These are phyloP conservation scores for Seminavis robusta DNA, from an alignment of 108 stramenopile genomes.

Conservation along the genomic window DNA sequence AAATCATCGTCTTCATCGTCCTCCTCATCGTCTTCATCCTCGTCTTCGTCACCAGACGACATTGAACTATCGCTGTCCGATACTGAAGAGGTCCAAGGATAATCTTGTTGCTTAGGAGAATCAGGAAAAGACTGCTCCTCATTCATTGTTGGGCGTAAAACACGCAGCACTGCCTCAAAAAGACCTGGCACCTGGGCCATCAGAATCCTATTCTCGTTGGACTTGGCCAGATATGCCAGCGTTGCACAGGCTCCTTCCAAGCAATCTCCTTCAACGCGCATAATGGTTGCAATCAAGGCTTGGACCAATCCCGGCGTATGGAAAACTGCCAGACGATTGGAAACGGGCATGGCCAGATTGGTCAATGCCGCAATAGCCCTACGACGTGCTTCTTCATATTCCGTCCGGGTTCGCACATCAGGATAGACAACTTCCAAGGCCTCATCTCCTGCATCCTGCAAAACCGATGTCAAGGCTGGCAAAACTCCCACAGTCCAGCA, in stretches of 20 bases:
- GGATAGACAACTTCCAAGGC: conserved; percentile 29
- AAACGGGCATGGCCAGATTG: conserved; percentile 51
- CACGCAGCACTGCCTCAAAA: conserved; percentile 44
- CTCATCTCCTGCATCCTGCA: conserved; percentile 38
- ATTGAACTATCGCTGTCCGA: not conserved
- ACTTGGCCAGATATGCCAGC: conserved; percentile 59
- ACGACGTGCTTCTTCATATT: conserved; percentile 59
- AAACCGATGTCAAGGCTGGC: conserved; percentile 58
- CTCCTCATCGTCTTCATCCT: conserved; percentile 2
- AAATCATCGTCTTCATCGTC: conserved; percentile 2
- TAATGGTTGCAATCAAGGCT: conserved; percentile 39
- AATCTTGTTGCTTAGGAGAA: not conserved
- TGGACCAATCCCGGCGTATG: conserved; percentile 61
- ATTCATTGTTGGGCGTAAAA: conserved; percentile 51
- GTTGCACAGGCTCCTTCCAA: conserved; percentile 59
- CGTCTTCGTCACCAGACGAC: conserved; percentile 4
- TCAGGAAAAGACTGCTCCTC: too few species aligned
- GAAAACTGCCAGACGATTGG: conserved; percentile 69
- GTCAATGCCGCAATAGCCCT: conserved; percentile 54
- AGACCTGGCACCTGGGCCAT: conserved; percentile 61
- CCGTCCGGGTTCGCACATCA: conserved; percentile 33
- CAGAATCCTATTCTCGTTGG: conserved; percentile 51
- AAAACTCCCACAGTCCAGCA: conserved; percentile 79
- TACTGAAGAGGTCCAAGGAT: not conserved
- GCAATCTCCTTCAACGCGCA: conserved; percentile 39